Base-by-base conservation (phyloP, 1,284 basidiomycete genomes). In the Melanopsichium pennsylvanicum region DNA sequence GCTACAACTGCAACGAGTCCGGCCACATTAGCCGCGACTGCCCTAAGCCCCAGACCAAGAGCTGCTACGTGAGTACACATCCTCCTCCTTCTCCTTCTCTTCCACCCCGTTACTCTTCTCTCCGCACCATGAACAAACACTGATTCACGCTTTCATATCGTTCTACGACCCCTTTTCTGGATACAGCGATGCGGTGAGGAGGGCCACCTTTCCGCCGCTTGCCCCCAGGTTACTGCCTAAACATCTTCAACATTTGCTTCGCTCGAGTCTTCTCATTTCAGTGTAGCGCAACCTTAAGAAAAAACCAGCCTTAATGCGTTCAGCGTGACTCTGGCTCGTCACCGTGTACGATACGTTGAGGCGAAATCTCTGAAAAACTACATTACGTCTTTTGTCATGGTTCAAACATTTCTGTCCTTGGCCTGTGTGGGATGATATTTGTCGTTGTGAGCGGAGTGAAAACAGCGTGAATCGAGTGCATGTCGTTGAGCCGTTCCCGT, bases 1-100 rank as follows among this genome's bases (percentile, higher is more conserved):
- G 76, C 75, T 79, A 77, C 76, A 78, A 78, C 70, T 78, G 76
- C 58, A 72, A 75, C 56, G 60, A 74, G 47, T 37, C 54, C 22
- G 76, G 76, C 36, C 76, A 78, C 62, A 70, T 78, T 37, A 72
- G 69, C 59, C 71, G 75, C 40, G 69, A 76, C 35, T 78, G 76
- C 67, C 47, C 69, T 33, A 72, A 72, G 62, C 76, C 76, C 22
- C 60, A 66, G 57, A 70, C 70, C 57, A 70, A 69, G 58, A 70
- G 72, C 47, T 78, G 76, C 70, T 78, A 78, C 76, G 47, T 55
- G 49, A 52, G 57, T 60, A 15, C 6, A 9, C 29, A 1, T 18
- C 19, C 18, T 3, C 21, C 26, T 35, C 15, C 15, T 5, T 15
- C 6, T 10, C 3, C 8, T 19, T 2, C n/a, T 16, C 6, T 22